These are phyloP conservation scores for Aspergillus intermedius DNA, from an alignment of 2,329 filamentous ascomycete genomes.

Conservation along the genomic window DNA sequence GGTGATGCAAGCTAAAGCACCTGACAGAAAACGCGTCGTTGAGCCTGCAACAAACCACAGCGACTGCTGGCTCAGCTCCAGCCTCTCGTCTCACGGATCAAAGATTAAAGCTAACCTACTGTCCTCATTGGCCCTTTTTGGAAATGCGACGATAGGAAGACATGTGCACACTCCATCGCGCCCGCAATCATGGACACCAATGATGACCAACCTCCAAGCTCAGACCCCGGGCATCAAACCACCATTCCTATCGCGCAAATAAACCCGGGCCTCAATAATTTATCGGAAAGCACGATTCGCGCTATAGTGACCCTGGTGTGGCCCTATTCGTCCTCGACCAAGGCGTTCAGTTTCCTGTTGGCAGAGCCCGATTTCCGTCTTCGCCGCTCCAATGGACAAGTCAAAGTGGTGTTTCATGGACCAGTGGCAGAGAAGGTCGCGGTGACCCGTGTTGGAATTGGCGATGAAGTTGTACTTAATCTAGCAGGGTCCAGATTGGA, in stretches of 20 bases:
- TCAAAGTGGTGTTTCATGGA: conserved; percentile 69
- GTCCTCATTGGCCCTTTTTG: not conserved
- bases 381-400: conserved; percentile 69
- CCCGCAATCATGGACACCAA: conserved; percentile 24
- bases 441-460: conserved; percentile 63
- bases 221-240: conserved; percentile 18
- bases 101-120: no score
- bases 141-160: conserved; percentile 6
- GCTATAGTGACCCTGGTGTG: conserved; percentile 79
- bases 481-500: conserved; percentile 64
- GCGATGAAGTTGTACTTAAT: conserved; percentile 65
- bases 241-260: conserved; percentile 37
- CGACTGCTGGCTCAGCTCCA: not conserved
- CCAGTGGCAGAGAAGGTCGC: conserved; percentile 64
- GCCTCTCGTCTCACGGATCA: not conserved
- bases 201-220: conserved; percentile 15
- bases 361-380: conserved; percentile 79
- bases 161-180: conserved; percentile 9
- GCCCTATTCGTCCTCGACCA: conserved; percentile 77
- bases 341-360: conserved; percentile 69
- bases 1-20: conserved; percentile 1
- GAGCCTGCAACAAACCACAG: not conserved
- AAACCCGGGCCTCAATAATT: conserved; percentile 26
- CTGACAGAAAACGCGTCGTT: no score
- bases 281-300: conserved; percentile 43